phyloP scores from a whole-genome alignment of 2,329 filamentous ascomycete genomes.

The Xylariaceae sp. region DNA sequence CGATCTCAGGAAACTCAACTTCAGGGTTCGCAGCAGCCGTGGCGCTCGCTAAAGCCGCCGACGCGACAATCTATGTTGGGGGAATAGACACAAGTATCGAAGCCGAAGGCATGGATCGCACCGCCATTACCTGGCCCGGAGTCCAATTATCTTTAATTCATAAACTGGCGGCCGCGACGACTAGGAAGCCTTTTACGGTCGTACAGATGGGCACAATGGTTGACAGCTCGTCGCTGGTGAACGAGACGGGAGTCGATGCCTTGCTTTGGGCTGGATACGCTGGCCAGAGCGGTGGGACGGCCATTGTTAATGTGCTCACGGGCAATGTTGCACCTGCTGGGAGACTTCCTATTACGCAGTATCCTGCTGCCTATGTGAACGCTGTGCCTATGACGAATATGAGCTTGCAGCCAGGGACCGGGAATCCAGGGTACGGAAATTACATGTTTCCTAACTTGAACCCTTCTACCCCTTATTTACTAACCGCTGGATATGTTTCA shows the following conservation, averaged over 20 bases:
- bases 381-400: slow-evolving; percentile 53
- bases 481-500: neutral
- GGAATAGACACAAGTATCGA: slow-evolving; percentile 53
- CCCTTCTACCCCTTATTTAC: too few species aligned
- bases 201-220: slow-evolving; percentile 47
- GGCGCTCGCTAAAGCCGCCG: slow-evolving; percentile 39
- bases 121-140: slow-evolving; percentile 47
- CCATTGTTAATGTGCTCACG: slow-evolving; percentile 50
- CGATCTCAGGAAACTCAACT: slow-evolving; percentile 31
- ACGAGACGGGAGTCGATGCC: slow-evolving; percentile 44
- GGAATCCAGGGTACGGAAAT: slow-evolving; percentile 40
- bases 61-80: slow-evolving; percentile 51
- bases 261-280: slow-evolving; percentile 58
- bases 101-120: slow-evolving; percentile 49
- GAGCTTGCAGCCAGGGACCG: slow-evolving; percentile 44
- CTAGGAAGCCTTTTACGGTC: slow-evolving; percentile 47
- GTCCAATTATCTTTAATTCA: slow-evolving; percentile 49
- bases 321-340: slow-evolving; percentile 49
- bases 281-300: slow-evolving; percentile 55
- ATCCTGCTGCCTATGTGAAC: slow-evolving; percentile 48
- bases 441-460: too few species aligned
- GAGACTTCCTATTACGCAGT: slow-evolving; percentile 52
- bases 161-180: slow-evolving; percentile 36
- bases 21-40: slow-evolving; percentile 31
- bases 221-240: slow-evolving; percentile 47